Percentiles rank a stretch among this genome's conserved stretches.
Conservation (phyloP, 129 eudicot species). For the Artemisia argyi region DNA sequence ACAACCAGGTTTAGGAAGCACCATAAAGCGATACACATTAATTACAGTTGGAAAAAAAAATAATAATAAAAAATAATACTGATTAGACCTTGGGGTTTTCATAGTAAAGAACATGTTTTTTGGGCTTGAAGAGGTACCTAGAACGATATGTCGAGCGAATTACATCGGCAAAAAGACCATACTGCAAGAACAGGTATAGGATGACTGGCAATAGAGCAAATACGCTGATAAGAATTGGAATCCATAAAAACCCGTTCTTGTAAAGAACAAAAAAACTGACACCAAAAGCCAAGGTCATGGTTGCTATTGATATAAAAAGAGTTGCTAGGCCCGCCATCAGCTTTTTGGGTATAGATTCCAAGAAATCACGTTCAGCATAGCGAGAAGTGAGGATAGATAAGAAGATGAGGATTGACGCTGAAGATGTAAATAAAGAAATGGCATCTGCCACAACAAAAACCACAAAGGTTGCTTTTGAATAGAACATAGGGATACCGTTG, state of each 20-base stretch:
- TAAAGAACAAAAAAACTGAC: constrained; percentile 30
- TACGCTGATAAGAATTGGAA: constrained; percentile 21
- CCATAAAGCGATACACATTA: too few species aligned
- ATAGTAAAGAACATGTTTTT: constrained; percentile 18
- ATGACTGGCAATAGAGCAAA: constrained; percentile 32
- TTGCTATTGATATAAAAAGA: constrained; percentile 31
- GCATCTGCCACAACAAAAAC: constrained; percentile 27
- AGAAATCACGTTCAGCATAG: constrained; percentile 26
- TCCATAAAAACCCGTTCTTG: constrained; percentile 21
- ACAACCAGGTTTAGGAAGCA: too few species aligned
- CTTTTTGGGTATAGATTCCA: constrained; percentile 21
- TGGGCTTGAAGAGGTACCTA: constrained; percentile 23
- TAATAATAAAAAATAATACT: too few species aligned
- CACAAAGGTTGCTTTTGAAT: neutral
- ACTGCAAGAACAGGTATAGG: constrained; percentile 35
- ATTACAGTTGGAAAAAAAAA: too few species aligned
- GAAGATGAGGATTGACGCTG: constrained; percentile 20
- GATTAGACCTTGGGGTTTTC: constrained; percentile 7
- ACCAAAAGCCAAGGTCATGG: constrained; percentile 30
- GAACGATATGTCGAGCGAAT: constrained; percentile 36
- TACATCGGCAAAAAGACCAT: constrained; percentile 39
- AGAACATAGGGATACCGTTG: constrained; percentile 6
- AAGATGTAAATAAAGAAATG: constrained; percentile 1
- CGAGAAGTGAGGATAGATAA: constrained; percentile 28
- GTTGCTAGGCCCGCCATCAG: constrained; percentile 24